These are phyloP conservation scores for Thermomyces lanuginosus DNA, from an alignment of 2,329 filamentous ascomycete species.

Conservation along the genomic window DNA sequence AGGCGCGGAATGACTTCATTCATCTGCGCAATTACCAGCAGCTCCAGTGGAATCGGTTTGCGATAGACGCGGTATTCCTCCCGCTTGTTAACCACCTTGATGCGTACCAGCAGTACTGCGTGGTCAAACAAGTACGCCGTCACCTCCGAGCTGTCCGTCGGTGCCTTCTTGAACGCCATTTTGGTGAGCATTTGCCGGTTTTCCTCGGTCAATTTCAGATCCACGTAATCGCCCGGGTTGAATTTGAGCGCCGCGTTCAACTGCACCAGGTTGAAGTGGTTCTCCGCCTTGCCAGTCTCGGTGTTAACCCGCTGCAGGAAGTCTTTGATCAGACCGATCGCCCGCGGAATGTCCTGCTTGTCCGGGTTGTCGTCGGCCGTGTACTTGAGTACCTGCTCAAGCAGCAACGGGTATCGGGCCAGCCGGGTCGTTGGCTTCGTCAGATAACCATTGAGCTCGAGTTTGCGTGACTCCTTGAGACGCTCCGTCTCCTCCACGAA, in stretches of 20 bases:
- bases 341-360: slow-evolving; percentile 80
- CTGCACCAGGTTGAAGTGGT: slow-evolving; percentile 86
- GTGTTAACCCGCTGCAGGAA: slow-evolving; percentile 78
- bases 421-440: slow-evolving; percentile 94
- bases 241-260: slow-evolving; percentile 87
- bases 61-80: slow-evolving; percentile 93
- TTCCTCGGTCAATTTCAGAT: slow-evolving; percentile 86
- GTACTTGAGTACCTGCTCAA: slow-evolving; percentile 84
- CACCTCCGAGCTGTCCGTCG: slow-evolving; percentile 75
- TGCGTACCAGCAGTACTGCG: slow-evolving; percentile 75
- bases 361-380: slow-evolving; percentile 80
- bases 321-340: slow-evolving; percentile 70
- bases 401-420: slow-evolving; percentile 77
- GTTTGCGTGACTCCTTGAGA: slow-evolving; percentile 86
- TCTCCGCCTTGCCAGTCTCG: slow-evolving; percentile 93
- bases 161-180: slow-evolving; percentile 79
- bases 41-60: slow-evolving; percentile 83
- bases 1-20: slow-evolving; percentile 76
- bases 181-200: slow-evolving; percentile 89
- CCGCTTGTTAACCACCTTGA: slow-evolving; percentile 80
- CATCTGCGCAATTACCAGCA: slow-evolving; percentile 91
- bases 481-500: slow-evolving; percentile 96
- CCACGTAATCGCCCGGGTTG: slow-evolving; percentile 74
- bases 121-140: slow-evolving; percentile 95
- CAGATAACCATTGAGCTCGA: slow-evolving; percentile 92